Evolutionary conservation across 2,329 filamentous ascomycete species (phyloP).

Genomic region (Penicillium vulpinum): DNA sequence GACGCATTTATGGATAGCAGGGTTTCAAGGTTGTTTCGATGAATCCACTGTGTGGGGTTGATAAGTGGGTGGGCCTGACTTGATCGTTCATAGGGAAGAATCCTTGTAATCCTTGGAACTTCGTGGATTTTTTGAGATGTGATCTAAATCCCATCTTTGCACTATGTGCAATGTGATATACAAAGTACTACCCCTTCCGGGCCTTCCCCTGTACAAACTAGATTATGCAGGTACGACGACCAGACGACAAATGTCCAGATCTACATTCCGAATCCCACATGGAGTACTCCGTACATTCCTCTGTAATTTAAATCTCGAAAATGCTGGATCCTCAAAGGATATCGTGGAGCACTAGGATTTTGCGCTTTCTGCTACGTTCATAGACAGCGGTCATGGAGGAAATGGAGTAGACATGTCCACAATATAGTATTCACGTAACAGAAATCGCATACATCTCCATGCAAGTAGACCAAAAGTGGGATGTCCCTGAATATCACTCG

Average conservation of each 20-base stretch:
- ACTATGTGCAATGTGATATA: too few species aligned
- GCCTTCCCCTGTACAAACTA: neutral
- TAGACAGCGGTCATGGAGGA: too few species aligned
- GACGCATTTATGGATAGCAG: neutral
- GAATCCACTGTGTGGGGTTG: neutral
- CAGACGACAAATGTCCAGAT: neutral
- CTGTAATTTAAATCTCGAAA: too few species aligned
- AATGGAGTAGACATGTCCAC: neutral
- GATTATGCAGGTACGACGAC: neutral
- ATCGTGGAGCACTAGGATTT: too few species aligned
- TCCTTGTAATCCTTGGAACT: neutral
- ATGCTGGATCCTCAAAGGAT: too few species aligned
- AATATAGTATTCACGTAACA: neutral
- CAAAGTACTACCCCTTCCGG: neutral
- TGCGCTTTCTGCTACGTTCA: too few species aligned
- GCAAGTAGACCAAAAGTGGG: neutral
- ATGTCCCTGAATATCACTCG: neutral
- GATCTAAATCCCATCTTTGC: neutral
- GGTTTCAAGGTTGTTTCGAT: neutral
- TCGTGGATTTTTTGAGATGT: neutral
- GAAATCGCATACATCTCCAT: neutral
- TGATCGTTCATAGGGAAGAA: neutral
- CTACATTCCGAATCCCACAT: neutral
- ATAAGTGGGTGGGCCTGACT: neutral
- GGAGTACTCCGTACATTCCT: neutral